Evolutionary conservation across 164 flowering plant species (phyloP), one percentile per base, ranked within the genome.

Genomic region (Brasenia schreberi): DNA sequence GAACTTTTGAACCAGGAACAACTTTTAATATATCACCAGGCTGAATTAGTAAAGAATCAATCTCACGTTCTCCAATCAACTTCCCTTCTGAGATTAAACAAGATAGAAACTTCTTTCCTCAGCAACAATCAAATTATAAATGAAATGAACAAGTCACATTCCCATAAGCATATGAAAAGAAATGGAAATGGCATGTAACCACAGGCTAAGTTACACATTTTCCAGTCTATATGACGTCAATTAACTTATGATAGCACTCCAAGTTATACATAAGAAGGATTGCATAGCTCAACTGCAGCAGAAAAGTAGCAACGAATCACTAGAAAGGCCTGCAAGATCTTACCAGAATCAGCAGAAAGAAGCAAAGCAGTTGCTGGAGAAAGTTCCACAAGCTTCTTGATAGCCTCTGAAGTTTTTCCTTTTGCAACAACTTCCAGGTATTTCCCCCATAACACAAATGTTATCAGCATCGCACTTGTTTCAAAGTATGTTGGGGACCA

Each of bases 391-490:
- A 95, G 77, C 80, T 95, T 95, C 77, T 86, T 90, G 70, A 95
- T 92, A 72, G 99, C 99, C 78, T 85, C 96, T 43, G 99, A 95
- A 63, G 99, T 92, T 76, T 92, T 92, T 56, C 99, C 98, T 70
- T 95, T 95, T 4, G 99, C 99, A 68, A 92, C 85, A 73, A 78
- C 78, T 74, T 95, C 99, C 85, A 95, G 81, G 76, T 92, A 95
- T 75, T 95, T 95, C 0, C 99, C 99, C 75, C 90, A 74, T 64
- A 95, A 78, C 56, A 95, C 98, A 83, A 87, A 95, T 42, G 99
- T 95, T 70, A 95, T 92, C 42, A 95, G 81, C 98, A 95, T 92
- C 58, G 99, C 82, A 79, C 99, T 95, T 72, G 98, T 87, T 78
- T 95, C 99, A 76, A 95, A 95, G 77, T 95, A 92, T 44, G 88